phyloP scores from a whole-genome alignment of 257 asterid species.

The Osmanthus fragrans region DNA sequence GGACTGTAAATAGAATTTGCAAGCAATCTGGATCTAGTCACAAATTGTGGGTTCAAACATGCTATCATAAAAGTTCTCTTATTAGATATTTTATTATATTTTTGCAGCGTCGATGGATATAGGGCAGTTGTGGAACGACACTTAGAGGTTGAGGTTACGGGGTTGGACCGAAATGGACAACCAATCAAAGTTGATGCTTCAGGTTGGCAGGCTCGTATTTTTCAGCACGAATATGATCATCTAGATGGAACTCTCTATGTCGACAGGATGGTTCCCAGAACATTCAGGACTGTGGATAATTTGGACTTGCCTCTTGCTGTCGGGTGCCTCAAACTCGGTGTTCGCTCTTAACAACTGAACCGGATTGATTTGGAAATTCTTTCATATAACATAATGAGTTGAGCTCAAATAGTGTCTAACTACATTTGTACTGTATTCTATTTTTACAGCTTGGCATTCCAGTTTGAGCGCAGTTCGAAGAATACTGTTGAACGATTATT shows the following conservation, averaged over 20 bases:
- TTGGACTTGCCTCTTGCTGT: conserved; percentile 75
- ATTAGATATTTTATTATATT: too few species aligned
- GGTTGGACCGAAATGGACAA: conserved; percentile 63
- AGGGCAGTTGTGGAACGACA: conserved; percentile 89
- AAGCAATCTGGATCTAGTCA: background rate
- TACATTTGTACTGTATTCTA: too few species aligned
- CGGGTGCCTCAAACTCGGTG: conserved; percentile 73
- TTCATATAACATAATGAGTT: too few species aligned
- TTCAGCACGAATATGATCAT: conserved; percentile 94
- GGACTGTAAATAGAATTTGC: background rate
- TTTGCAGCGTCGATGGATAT: conserved; percentile 75
- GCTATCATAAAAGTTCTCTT: background rate
- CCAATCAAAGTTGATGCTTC: conserved; percentile 73
- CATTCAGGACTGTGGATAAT: conserved; percentile 72
- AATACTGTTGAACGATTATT: background rate
- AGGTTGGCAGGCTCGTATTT: conserved; percentile 97
- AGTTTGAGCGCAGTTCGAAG: too few species aligned
- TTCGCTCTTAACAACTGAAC: conserved; percentile 14
- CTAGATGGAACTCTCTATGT: conserved; percentile 80
- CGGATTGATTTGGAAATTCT: background rate
- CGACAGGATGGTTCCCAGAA: conserved; percentile 80
- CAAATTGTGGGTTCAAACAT: too few species aligned
- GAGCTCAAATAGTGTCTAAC: too few species aligned
- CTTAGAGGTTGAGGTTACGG: conserved; percentile 78
- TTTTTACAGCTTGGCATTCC: too few species aligned